phyloP scores from a whole-genome alignment of 495 filamentous ascomycete species.

The Clohesyomyces aquaticus region DNA sequence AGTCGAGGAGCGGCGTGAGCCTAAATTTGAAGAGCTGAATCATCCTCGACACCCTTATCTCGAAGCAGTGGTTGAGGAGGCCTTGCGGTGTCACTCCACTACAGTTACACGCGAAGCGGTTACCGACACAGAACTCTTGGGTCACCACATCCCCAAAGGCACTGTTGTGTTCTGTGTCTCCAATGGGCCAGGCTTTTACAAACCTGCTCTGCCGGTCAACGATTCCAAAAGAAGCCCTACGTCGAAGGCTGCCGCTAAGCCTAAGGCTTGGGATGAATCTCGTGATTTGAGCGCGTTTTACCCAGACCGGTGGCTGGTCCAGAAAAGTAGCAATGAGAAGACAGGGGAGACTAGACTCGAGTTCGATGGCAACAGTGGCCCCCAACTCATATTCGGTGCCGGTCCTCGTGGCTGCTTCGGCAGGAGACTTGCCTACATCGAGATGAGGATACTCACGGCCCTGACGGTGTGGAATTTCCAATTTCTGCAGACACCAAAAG shows the following conservation, averaged over 20 bases:
- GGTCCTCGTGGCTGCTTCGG: slow-evolving; percentile 12
- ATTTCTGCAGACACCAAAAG: not conserved
- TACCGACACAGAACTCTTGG: not conserved
- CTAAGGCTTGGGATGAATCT: not conserved
- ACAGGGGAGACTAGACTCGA: slow-evolving; percentile 1
- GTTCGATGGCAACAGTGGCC: slow-evolving; percentile 11
- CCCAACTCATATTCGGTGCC: slow-evolving; percentile 6
- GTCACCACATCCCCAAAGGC: slow-evolving; percentile 13
- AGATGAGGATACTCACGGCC: slow-evolving; percentile 3
- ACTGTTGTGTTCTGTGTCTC: not conserved
- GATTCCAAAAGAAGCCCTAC: not conserved
- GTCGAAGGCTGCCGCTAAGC: not conserved
- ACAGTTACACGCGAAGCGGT: not conserved
- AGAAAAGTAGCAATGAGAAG: not conserved
- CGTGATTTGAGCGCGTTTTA: slow-evolving; percentile 6
- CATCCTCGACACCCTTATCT: no score
- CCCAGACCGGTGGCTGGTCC: slow-evolving; percentile 15
- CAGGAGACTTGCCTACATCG: slow-evolving; percentile 3
- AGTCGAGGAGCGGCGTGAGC: no score
- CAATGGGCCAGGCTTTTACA: slow-evolving; percentile 6
- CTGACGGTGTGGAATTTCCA: not conserved
- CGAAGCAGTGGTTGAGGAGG: not conserved
- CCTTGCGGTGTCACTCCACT: not conserved
- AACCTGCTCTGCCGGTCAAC: not conserved
- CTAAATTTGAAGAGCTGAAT: no score